Evolutionary conservation across 257 asterid genomes (phyloP).

Genomic region (Osmanthus fragrans): DNA sequence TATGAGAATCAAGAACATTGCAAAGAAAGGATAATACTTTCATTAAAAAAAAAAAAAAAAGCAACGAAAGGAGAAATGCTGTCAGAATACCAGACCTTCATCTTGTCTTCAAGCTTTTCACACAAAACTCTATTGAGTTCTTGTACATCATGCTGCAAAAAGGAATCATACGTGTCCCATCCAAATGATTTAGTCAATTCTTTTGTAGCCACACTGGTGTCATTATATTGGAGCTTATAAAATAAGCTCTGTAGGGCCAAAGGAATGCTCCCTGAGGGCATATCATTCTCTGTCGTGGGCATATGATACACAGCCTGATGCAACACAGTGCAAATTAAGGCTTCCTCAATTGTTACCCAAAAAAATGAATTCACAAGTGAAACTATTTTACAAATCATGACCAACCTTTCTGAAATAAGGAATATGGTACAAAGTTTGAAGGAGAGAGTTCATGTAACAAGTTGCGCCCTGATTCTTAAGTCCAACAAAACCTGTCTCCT

Average conservation of each 20-base stretch:
- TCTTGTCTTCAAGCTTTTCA: slow-evolving; percentile 71
- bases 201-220: slow-evolving; percentile 64
- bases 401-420: slow-evolving; percentile 63
- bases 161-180: slow-evolving; percentile 66
- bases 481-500: slow-evolving; percentile 71
- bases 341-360: not conserved
- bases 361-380: not conserved
- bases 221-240: slow-evolving; percentile 64
- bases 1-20: not conserved
- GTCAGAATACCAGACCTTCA: slow-evolving; percentile 47
- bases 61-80: not conserved
- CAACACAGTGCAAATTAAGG: slow-evolving; percentile 5
- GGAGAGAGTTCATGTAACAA: slow-evolving; percentile 69
- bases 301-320: slow-evolving; percentile 67
- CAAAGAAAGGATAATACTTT: not conserved
- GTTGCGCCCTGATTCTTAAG: slow-evolving; percentile 76
- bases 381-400: slow-evolving; percentile 3
- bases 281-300: slow-evolving; percentile 70
- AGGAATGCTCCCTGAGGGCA: slow-evolving; percentile 63
- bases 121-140: slow-evolving; percentile 66
- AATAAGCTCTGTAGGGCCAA: slow-evolving; percentile 67
- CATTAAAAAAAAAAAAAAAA: no score
- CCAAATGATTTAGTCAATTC: slow-evolving; percentile 73
- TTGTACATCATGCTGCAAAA: slow-evolving; percentile 71
- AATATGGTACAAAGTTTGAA: slow-evolving; percentile 64